Evolutionary conservation across 1,284 basidiomycete genomes (phyloP).

Genomic region (Laetiporus sulphureus): DNA sequence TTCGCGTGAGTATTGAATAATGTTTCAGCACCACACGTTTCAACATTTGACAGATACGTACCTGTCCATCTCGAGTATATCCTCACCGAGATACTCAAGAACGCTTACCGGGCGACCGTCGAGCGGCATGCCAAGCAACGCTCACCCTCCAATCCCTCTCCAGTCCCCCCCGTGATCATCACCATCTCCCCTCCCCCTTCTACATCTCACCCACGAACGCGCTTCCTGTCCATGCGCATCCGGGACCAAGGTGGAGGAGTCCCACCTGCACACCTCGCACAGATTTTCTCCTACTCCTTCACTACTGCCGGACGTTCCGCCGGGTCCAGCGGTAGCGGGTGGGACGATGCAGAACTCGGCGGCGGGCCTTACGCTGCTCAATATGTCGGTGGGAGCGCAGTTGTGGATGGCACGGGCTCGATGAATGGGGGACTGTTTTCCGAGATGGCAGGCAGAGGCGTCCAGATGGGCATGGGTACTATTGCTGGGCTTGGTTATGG

Average conservation of each 20-base stretch:
- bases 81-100: constrained; percentile 82
- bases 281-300: constrained; percentile 88
- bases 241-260: constrained; percentile 87
- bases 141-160: constrained; percentile 25
- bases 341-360: constrained; percentile 36
- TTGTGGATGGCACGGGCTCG: constrained; percentile 44
- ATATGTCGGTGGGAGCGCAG: constrained; percentile 62
- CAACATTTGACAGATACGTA: constrained; percentile 52
- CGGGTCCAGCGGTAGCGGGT: constrained; percentile 21
- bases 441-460: constrained; percentile 68
- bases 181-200: constrained; percentile 59
- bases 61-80: constrained; percentile 89
- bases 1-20: constrained; percentile 56
- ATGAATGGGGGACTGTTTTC: constrained; percentile 58
- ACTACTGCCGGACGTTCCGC: constrained; percentile 59
- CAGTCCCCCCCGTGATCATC: constrained; percentile 60
- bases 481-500: constrained; percentile 83
- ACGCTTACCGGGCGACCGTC: constrained; percentile 86
- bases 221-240: constrained; percentile 70
- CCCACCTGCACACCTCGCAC: constrained; percentile 61
- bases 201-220: constrained; percentile 16
- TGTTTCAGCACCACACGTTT: neutral
- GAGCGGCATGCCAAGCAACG: constrained; percentile 55
- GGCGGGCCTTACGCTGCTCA: constrained; percentile 71
- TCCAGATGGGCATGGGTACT: constrained; percentile 71